phyloP scores from a whole-genome alignment of 1,284 basidiomycete species.

The Leccinum cinnamomeum region DNA sequence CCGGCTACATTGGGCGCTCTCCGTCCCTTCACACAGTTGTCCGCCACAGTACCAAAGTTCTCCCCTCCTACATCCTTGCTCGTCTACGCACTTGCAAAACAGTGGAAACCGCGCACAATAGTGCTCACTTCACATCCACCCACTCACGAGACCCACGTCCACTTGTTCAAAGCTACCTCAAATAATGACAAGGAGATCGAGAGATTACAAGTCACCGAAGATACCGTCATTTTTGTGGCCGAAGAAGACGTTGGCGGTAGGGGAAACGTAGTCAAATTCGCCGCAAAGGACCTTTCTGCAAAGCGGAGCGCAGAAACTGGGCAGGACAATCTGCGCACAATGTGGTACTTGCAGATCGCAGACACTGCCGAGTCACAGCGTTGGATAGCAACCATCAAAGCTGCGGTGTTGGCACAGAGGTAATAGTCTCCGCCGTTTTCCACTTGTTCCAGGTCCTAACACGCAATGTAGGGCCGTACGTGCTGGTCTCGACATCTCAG shows the following conservation, averaged over 20 bases:
- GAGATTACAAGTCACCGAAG: slow-evolving; percentile 69
- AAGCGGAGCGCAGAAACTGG: slow-evolving; percentile 37
- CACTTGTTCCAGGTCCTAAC: slow-evolving; percentile 2
- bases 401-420: slow-evolving; percentile 68
- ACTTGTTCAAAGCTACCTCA: slow-evolving; percentile 63
- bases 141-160: slow-evolving; percentile 56
- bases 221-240: slow-evolving; percentile 69
- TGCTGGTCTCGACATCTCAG: slow-evolving; percentile 57
- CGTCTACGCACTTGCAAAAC: slow-evolving; percentile 66
- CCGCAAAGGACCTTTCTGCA: slow-evolving; percentile 56
- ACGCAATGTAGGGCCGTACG: slow-evolving; percentile 52
- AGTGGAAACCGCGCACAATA: slow-evolving; percentile 68
- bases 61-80: slow-evolving; percentile 65
- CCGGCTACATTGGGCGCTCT: slow-evolving; percentile 55
- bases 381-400: slow-evolving; percentile 75
- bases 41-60: slow-evolving; percentile 60
- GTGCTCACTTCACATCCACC: slow-evolving; percentile 52
- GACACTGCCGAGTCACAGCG: slow-evolving; percentile 61
- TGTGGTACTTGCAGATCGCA: slow-evolving; percentile 66
- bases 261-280: slow-evolving; percentile 64
- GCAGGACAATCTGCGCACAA: slow-evolving; percentile 12
- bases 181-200: slow-evolving; percentile 67
- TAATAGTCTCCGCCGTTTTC: slow-evolving; percentile 29
- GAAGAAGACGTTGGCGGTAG: slow-evolving; percentile 67
- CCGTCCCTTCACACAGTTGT: slow-evolving; percentile 48